These are phyloP conservation scores for Parsonsia alboflavescens DNA, from an alignment of 257 asterid genomes.

Conservation along the genomic window DNA sequence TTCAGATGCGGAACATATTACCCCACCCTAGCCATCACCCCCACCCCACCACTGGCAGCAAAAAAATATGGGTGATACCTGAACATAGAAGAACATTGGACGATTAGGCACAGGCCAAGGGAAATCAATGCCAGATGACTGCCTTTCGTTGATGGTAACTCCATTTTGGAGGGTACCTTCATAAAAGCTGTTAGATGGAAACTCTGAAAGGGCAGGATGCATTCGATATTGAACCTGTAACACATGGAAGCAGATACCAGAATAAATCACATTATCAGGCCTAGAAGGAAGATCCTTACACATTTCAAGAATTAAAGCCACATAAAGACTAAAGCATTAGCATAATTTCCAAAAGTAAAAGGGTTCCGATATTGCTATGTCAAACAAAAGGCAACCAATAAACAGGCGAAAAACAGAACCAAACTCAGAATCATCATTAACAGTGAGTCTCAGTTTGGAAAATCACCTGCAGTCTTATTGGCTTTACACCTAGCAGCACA, in stretches of 20 bases:
- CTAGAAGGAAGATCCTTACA: not conserved
- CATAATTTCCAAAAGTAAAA: not conserved
- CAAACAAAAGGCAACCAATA: not conserved
- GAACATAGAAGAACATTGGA: constrained; percentile 98
- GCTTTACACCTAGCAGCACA: constrained; percentile 94
- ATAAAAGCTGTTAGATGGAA: constrained; percentile 94
- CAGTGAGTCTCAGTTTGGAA: not conserved
- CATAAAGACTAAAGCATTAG: not conserved
- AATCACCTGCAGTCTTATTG: constrained; percentile 92
- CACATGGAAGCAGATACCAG: constrained; percentile 1
- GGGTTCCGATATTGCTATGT: not conserved
- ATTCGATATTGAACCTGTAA: constrained; percentile 92
- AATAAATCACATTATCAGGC: constrained; percentile 7
- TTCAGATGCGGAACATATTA: not conserved
- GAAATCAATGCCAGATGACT: constrained; percentile 93
- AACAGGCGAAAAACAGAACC: not conserved
- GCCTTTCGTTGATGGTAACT: constrained; percentile 88
- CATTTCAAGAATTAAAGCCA: not conserved
- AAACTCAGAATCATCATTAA: not conserved
- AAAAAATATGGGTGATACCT: constrained; percentile 36
- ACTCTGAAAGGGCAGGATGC: constrained; percentile 98
- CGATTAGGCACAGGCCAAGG: constrained; percentile 99
- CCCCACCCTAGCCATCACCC: too few species aligned
- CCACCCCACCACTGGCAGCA: too few species aligned
- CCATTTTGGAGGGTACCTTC: constrained; percentile 99